Conservation (phyloP, 2,329 filamentous ascomycete genomes). For the Apiospora koreana region DNA sequence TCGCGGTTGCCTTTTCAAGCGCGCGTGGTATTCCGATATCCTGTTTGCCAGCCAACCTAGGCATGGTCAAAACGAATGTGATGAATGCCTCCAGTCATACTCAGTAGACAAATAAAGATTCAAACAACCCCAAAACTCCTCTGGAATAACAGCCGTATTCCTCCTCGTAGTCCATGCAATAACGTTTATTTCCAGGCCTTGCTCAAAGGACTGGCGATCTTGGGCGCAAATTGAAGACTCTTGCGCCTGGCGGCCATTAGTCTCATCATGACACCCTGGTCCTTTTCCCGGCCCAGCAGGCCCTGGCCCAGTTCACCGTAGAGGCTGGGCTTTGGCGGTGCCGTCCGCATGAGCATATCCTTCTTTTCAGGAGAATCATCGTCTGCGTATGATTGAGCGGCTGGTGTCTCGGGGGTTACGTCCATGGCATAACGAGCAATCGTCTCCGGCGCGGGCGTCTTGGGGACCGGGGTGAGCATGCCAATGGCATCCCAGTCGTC, state of each 20-base stretch:
- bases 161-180: not conserved
- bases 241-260: conserved; percentile 74
- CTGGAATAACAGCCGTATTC: not conserved
- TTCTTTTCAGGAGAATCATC: conserved; percentile 37
- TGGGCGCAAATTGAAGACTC: conserved; percentile 77
- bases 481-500: conserved; percentile 40
- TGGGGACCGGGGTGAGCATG: conserved; percentile 57
- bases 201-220: conserved; percentile 71
- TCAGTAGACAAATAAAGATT: not conserved
- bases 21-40: not conserved
- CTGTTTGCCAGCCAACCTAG: not conserved
- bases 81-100: conserved; percentile 1
- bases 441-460: conserved; percentile 58
- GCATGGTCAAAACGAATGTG: conserved; percentile 1
- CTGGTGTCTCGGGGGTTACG: conserved; percentile 47
- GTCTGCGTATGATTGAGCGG: conserved; percentile 29
- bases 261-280: conserved; percentile 59
- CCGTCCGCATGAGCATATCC: conserved; percentile 51
- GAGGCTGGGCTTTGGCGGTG: conserved; percentile 49
- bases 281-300: conserved; percentile 51
- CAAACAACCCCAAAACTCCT: conserved; percentile 2
- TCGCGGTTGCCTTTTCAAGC: not conserved
- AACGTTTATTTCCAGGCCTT: conserved; percentile 48
- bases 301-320: conserved; percentile 43
- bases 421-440: conserved; percentile 54